Conservation (phyloP, 306 rosid species). For the Datisca glomerata region DNA sequence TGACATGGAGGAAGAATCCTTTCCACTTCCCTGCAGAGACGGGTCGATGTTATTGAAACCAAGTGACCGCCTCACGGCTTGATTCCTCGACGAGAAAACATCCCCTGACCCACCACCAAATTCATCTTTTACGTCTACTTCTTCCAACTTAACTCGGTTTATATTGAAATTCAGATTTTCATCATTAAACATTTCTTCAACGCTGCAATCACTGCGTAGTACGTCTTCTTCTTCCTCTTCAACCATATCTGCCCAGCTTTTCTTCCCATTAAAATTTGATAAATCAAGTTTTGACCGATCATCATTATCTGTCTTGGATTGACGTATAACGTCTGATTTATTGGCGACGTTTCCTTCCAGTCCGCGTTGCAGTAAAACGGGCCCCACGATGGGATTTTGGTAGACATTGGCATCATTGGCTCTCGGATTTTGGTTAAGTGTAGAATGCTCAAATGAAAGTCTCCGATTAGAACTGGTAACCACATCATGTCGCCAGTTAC, state of each 20-base stretch:
- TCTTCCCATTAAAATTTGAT: conserved; percentile 22
- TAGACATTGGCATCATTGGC: too few relatives aligned
- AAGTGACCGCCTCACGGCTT: conserved; percentile 42
- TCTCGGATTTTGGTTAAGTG: too few relatives aligned
- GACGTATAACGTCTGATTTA: too few relatives aligned
- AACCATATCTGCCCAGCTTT: conserved; percentile 93
- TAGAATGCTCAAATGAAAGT: conserved; percentile 21
- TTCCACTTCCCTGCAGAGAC: conserved; percentile 13
- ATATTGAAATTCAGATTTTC: conserved; percentile 55
- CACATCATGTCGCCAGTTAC: conserved; percentile 21
- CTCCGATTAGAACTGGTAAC: conserved; percentile 24
- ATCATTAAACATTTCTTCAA: conserved; percentile 25
- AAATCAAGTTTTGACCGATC: conserved; percentile 13
- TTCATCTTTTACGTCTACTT: conserved; percentile 24
- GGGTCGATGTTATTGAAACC: conserved; percentile 15
- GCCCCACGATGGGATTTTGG: too few relatives aligned
- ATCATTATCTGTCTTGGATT: too few relatives aligned
- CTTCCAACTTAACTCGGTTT: conserved; percentile 22
- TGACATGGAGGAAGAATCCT: conserved; percentile 1
- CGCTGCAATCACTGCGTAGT: conserved; percentile 11
- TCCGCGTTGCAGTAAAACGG: too few relatives aligned
- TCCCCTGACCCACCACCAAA: conserved; percentile 6
- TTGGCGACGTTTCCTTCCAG: conserved; percentile 2
- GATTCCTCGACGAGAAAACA: conserved; percentile 31
- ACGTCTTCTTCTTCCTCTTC: conserved; percentile 57